phyloP scores from a whole-genome alignment of 257 asterid species.

The Nicotiana paniculata region DNA sequence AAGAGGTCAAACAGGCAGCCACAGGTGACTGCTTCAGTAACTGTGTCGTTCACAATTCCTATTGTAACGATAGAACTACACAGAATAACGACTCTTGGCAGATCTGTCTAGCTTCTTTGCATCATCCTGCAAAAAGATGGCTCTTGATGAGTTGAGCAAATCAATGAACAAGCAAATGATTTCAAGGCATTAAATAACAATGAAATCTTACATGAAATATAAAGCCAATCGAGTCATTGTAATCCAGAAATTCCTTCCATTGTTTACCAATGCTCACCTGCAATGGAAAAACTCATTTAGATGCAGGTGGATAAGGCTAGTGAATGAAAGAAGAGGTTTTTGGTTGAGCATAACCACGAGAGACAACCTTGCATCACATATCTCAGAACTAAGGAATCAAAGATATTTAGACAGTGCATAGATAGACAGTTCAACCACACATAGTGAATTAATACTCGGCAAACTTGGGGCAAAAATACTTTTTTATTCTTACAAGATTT shows the following conservation, averaged over 20 bases:
- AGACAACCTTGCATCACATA: not conserved
- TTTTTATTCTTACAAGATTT: not conserved
- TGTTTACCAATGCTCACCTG: conserved; percentile 90
- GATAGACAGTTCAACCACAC: not conserved
- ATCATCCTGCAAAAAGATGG: conserved; percentile 50
- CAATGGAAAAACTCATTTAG: conserved; percentile 10
- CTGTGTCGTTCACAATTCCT: not conserved
- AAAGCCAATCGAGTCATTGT: conserved; percentile 66
- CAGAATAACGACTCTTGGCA: conserved; percentile 60
- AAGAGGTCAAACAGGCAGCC: not conserved
- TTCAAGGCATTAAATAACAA: not conserved
- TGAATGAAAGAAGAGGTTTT: not conserved
- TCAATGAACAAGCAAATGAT: not conserved
- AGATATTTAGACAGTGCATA: not conserved
- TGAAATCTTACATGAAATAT: conserved; percentile 57
- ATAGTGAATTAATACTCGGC: not conserved
- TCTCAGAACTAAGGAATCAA: not conserved
- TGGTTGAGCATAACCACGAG: not conserved
- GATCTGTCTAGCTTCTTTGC: conserved; percentile 51
- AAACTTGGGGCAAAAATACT: not conserved
- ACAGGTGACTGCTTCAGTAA: not conserved
- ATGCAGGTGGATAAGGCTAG: not conserved
- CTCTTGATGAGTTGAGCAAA: not conserved
- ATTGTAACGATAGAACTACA: conserved; percentile 16
- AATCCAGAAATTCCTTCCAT: conserved; percentile 87